phyloP scores from a whole-genome alignment of 202 grass and related monocot species.

The Musa balbisiana region DNA sequence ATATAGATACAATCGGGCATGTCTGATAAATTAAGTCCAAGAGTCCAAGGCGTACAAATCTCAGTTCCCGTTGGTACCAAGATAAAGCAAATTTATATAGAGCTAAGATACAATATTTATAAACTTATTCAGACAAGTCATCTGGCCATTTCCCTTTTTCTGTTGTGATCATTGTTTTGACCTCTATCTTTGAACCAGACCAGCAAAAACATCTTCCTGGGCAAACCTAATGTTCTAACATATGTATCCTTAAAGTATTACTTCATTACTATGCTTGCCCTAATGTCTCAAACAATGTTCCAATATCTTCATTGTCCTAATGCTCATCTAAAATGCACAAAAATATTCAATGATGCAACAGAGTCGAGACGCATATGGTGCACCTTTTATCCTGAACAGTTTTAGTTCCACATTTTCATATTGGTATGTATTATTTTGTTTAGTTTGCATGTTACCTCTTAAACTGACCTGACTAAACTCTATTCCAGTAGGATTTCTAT shows the following conservation, averaged over 20 bases:
- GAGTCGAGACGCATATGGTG: no score
- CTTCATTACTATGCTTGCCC: background rate
- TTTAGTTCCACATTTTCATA: no score
- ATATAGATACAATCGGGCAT: background rate
- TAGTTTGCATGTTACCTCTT: no score
- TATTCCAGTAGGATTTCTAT: no score
- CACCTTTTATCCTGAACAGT: no score
- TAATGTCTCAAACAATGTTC: background rate
- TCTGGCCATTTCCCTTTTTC: no score
- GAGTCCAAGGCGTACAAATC: background rate
- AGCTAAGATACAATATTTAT: no score
- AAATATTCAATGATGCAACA: no score
- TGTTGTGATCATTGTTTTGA: background rate
- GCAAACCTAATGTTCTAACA: background rate
- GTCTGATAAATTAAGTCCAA: background rate
- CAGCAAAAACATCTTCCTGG: background rate
- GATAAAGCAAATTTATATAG: background rate
- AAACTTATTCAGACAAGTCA: no score
- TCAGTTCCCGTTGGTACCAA: background rate
- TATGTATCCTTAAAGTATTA: background rate
- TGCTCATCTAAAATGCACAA: background rate
- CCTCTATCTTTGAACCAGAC: background rate
- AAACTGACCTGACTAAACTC: no score
- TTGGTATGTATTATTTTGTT: no score
- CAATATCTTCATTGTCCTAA: background rate